phyloP scores from a whole-genome alignment of 2,329 filamentous ascomycete species.

The Clonostachys rosea region DNA sequence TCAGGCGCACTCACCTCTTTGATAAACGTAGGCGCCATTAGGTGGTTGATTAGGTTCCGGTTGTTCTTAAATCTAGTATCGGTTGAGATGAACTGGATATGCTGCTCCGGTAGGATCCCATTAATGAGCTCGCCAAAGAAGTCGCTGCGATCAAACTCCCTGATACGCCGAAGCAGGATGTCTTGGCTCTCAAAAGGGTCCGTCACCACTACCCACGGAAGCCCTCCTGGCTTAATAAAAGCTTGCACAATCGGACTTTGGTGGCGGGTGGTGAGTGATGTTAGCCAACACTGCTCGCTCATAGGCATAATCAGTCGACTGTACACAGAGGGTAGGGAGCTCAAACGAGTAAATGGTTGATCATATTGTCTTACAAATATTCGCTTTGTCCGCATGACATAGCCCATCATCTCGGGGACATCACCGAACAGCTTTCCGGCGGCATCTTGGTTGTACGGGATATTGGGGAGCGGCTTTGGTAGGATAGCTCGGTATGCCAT shows the following conservation, averaged over 20 bases:
- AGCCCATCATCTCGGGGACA: slow-evolving; percentile 28
- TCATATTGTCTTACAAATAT: slow-evolving; percentile 15
- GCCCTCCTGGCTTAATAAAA: slow-evolving; percentile 34
- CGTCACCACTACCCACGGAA: slow-evolving; percentile 35
- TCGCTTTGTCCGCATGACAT: slow-evolving; percentile 19
- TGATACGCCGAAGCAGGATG: slow-evolving; percentile 30
- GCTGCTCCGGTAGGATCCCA: slow-evolving; percentile 23
- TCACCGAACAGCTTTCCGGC: slow-evolving; percentile 31
- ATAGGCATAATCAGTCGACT: slow-evolving; percentile 3
- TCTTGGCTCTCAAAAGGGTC: slow-evolving; percentile 33
- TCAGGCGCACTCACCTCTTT: slow-evolving; percentile 20
- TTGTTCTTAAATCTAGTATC: slow-evolving; percentile 22
- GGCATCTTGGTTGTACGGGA: slow-evolving; percentile 34
- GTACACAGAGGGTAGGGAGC: too few relatives aligned
- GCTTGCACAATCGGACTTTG: slow-evolving; percentile 38
- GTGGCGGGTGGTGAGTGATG: slow-evolving; percentile 20
- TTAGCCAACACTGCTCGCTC: slow-evolving; percentile 18
- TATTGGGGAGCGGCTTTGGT: slow-evolving; percentile 34
- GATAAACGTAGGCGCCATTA: slow-evolving; percentile 29
- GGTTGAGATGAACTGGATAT: slow-evolving; percentile 20
- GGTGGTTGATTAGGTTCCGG: slow-evolving; percentile 25
- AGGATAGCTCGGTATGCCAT: slow-evolving; percentile 11
- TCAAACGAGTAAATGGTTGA: neutral
- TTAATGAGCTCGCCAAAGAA: slow-evolving; percentile 23
- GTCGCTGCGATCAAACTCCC: slow-evolving; percentile 35